Base-by-base conservation (phyloP, 768 basidiomycete species). In the Boletus tomentosulus region DNA sequence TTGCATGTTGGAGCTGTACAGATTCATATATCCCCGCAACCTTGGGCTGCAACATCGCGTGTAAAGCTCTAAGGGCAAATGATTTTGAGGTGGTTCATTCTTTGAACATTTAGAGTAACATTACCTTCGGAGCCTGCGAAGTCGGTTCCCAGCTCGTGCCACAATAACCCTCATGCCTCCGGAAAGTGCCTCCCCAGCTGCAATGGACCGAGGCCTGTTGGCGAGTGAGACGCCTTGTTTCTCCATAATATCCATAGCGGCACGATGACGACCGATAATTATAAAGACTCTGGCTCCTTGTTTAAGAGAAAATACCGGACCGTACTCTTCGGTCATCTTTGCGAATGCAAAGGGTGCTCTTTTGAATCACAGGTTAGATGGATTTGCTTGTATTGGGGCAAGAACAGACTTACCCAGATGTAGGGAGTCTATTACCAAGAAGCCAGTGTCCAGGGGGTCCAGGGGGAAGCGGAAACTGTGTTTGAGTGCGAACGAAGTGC, bases 321-420 rank as follows among this genome's bases (percentile, higher is more conserved):
- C 84, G 58, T 85, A 85, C 55, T 75, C 60, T 59, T 83, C 73
- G 3, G 78, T 81, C 77, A 82, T 79, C 60, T 79, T 73, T 33
- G 84, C 78, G 46, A 82, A 83, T 27, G 30, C 56, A 24, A 65
- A 62, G 10, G 61, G 54, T 13, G 53, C 31, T 9, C 65, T 64
- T 2, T 28, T 6, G 1, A 12, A 4, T 22, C 16, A 42, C 2
- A 12, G 31, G 31, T 55, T n/a, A 59, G 48, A 38, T 2, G 6
- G 7, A 12, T 19, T 2, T n/a, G 3, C 0, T 8, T 3, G 6
- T 27, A 5, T 30, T 6, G 8, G 16, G 19, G 10, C 28, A 22
- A 22, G 8, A n/a, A 31, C 1, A 3, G 11, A 27, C 24, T 48
- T 30, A 57, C 60, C 55, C 46, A 27, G 48, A 46, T 15, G 24